Evolutionary conservation across 768 basidiomycete species (phyloP), one percentile per base, ranked within the genome.

Genomic region (Termitomyces sp.): DNA sequence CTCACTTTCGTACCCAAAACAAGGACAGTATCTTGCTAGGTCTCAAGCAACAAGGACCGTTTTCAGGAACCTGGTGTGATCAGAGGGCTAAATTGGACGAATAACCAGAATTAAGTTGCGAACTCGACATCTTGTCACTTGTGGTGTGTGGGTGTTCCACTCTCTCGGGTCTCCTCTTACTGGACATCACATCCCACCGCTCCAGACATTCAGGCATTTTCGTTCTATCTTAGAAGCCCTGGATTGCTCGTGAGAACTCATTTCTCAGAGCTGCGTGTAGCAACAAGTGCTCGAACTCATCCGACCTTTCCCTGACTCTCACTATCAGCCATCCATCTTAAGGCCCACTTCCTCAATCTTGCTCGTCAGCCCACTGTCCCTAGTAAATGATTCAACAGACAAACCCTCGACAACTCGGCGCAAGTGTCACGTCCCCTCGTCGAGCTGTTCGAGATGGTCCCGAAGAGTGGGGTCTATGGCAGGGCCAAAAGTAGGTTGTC

Each of bases 381-480:
- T 63, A 25, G 14, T 54, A 14, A 56, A 91, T 90, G 89, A 87
- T 86, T 55, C 89, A 89, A 68, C 82, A 84, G 66, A 77, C 78
- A 59, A 84, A 80, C 65, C 69, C 75, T 61, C 76, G 80, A 31
- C 75, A 72, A 56, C 67, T 73, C 34, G 72, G 66, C 51, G 63
- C 71, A 14, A 62, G 68, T 53, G 54, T 65, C 23, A 62, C 68
- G 17, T 69, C 70, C 27, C 59, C 63, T 55, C 72, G 70, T 57
- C 76, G 73, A 43, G 56, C 61, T 21, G 51, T 71, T 44, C 64
- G 62, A 50, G 78, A 81, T 52, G 69, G 70, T 58, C 79, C 79
- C 56, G 83, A 89, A 62, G 69, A 76, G 54, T 92, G 90, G 89
- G 87, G 89, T 19, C 78, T 83, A 23, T 90, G 89, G 87, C 66